Base-by-base conservation (phyloP, 306 rosid species). In the Quercus berberidifolia region DNA sequence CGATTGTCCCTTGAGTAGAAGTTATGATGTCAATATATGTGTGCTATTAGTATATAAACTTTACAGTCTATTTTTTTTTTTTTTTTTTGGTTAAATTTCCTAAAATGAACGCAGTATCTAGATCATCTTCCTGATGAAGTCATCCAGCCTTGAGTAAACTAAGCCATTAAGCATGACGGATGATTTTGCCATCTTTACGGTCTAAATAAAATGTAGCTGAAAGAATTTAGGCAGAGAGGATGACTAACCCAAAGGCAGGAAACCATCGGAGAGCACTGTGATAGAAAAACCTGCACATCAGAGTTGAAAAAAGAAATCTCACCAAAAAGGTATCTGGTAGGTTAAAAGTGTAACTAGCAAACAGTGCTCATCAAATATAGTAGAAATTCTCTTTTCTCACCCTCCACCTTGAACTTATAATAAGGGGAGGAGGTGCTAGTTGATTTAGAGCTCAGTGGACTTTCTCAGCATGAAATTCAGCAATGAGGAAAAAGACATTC, bases 231-330 rank as follows among this genome's bases (percentile, higher is more conserved):
- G 69, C 52, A 25, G 41, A 68, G 19, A 69, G 25, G 55, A 35
- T 68, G 76, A 89, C 99, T 87, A 81, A 92, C 99, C 93, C 97
- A 67, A 78, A 90, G 74, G 88, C 68, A 67, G 99, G 98, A 83
- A 92, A 95, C 99, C 98, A 95, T 80, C 14, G 85, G 69, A 92
- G 99, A 82, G 98, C 97, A 75, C 97, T 92, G 67, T 91, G 98
- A 85, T 92, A 92, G 88, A 92, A 95, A 82, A 95, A 92, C 79
- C 98, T 95, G 93, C 85, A 81, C 18, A 56, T 75, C 54, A 85
- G 18, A 83, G 43, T 68, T 18, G 57, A 17, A 79, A 31, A 64
- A 31, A 59, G 65, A 75, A 20, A 79, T 76, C 69, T 76, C 35
- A 67, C 73, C 75, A 74, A 76, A 41, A 55, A 20, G 5, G 68